Evolutionary conservation across 140 eudicot species (phyloP), one percentile per base, ranked within the genome.

Genomic region (Flaveria floridana): DNA sequence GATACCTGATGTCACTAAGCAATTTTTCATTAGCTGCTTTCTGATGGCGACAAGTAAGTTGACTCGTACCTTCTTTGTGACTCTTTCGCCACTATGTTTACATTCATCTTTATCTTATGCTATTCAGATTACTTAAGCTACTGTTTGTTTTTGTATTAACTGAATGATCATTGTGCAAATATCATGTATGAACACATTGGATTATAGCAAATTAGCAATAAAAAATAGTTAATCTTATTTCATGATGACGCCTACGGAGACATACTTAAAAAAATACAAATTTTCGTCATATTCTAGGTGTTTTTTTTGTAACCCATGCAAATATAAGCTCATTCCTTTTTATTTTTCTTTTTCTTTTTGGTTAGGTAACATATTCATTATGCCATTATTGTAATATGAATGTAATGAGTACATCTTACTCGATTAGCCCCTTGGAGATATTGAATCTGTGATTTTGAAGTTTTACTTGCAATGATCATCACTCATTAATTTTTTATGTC

Each of bases 11-110:
- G 15, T 51, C 8, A 14, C 7, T 37, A 23, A 37, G 18, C 71
- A 71, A 78, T 4, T 15, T 15, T 34, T 51, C 47, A 14, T 15
- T 70, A 30, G 68, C 76, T 44, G 65, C 55, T 26, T 69, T 42
- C 57, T 48, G 19, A 78, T 78, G 82, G 82, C 82, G 0, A 71
- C 82, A 78, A 78, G 82, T 78, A 71, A 71, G 82, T 78, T 59
- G 9, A 50, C 12, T 20, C 34, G 26, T 70, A 47, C 71, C 75
- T 77, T 68, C 12, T 76, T 12, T 67, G 53, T 14, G 44, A n/a
- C 46, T 41, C 25, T 74, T 74, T 8, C n/a, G 1, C 41, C 39
- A 3, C 16, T 63, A 44, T 19, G 63, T 26, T 51, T 13, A 2
- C 37, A 14, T 10, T 34, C 44, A 28, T 9, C 46, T 25, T 14